A percentile compares a stretch with the other conserved stretches of the same genome.
Conservation (phyloP, 192 early-diverging fungal genomes). For the Blastocladiella britannica region DNA sequence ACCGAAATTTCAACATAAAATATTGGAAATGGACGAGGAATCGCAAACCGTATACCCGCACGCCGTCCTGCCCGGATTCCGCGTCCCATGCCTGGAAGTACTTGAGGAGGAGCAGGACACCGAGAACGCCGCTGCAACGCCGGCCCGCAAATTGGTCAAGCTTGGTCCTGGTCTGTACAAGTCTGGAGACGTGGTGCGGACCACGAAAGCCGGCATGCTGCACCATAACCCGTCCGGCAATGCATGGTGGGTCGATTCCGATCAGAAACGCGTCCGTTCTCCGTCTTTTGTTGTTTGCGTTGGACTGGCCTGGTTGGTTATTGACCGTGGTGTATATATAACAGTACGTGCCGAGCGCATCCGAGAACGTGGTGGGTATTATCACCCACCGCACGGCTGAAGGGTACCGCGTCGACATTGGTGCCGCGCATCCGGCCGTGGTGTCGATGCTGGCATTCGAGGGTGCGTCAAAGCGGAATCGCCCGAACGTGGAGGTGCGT, state of each 20-base stretch:
- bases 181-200: slow-evolving; percentile 37
- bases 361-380: slow-evolving; percentile 75
- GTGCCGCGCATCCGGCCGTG: slow-evolving; percentile 63
- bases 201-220: slow-evolving; percentile 55
- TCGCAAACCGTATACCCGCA: not conserved
- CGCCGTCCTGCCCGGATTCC: not conserved
- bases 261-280: slow-evolving; percentile 45
- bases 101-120: slow-evolving; percentile 6
- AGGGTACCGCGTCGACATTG: slow-evolving; percentile 78
- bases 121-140: slow-evolving; percentile 28
- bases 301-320: not conserved
- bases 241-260: slow-evolving; percentile 60
- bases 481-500: slow-evolving; percentile 53
- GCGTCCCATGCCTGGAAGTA: not conserved
- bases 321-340: not conserved
- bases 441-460: slow-evolving; percentile 73
- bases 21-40: no score
- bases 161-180: slow-evolving; percentile 47
- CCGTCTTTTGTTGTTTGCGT: not conserved
- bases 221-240: slow-evolving; percentile 26
- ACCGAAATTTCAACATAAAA: no score
- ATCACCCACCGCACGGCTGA: slow-evolving; percentile 47
- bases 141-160: no score
- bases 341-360: slow-evolving; percentile 67
- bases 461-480: slow-evolving; percentile 76